A percentile compares a stretch with the other conserved stretches of the same genome.
These are phyloP conservation scores for Solanum rostratum DNA, from an alignment of 257 asterid genomes.

Conservation along the genomic window DNA sequence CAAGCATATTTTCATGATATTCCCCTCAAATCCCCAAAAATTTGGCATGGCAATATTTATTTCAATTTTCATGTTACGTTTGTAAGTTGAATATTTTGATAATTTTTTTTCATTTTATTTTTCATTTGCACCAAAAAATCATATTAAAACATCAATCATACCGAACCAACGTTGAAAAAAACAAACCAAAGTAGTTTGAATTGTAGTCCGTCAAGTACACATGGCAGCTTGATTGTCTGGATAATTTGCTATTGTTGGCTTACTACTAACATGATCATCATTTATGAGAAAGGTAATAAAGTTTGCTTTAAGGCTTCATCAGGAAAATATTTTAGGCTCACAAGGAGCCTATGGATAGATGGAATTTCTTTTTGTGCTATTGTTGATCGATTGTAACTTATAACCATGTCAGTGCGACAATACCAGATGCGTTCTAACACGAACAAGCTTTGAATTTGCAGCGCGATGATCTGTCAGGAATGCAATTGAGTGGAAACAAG, in stretches of 20 bases:
- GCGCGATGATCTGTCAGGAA: slow-evolving; percentile 98
- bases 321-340: not conserved
- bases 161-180: too few relatives aligned
- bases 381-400: not conserved
- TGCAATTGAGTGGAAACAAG: slow-evolving; percentile 97
- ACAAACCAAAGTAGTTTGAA: too few relatives aligned
- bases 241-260: not conserved
- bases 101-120: too few relatives aligned
- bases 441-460: slow-evolving; percentile 20
- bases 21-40: not conserved
- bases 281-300: not conserved
- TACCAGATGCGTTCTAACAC: slow-evolving; percentile 5
- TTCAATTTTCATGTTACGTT: too few relatives aligned
- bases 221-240: not conserved
- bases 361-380: not conserved
- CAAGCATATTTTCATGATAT: not conserved
- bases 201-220: not conserved
- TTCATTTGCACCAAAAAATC: too few relatives aligned
- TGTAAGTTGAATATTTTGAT: too few relatives aligned
- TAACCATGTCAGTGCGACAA: not conserved
- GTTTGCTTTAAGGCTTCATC: not conserved
- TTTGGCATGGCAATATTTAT: too few relatives aligned
- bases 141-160: too few relatives aligned
- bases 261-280: not conserved
- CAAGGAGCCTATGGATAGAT: not conserved